A percentile compares a stretch with the other conserved stretches of the same genome.
These are phyloP conservation scores for Aristolochia fimbriata DNA, from an alignment of 164 flowering plant genomes.

Conservation along the genomic window DNA sequence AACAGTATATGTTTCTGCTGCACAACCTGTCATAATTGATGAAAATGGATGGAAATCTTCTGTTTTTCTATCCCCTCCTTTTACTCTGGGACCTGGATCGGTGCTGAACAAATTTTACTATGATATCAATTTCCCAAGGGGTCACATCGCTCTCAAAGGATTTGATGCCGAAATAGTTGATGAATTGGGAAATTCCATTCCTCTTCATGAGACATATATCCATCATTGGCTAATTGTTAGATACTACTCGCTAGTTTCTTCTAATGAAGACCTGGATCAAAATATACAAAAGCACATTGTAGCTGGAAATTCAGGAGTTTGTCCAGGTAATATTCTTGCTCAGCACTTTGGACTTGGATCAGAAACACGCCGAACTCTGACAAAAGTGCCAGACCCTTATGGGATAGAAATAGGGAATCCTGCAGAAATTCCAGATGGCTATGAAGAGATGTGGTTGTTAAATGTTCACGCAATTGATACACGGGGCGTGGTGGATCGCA, in stretches of 20 bases:
- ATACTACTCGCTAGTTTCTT: slow-evolving; percentile 47
- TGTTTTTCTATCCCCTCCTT: slow-evolving; percentile 47
- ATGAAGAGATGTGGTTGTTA: slow-evolving; percentile 68
- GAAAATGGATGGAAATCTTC: slow-evolving; percentile 28
- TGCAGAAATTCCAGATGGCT: slow-evolving; percentile 48
- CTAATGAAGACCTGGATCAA: not conserved
- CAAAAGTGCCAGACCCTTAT: slow-evolving; percentile 63
- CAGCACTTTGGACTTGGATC: slow-evolving; percentile 76
- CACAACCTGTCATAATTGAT: slow-evolving; percentile 12
- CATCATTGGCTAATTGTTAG: slow-evolving; percentile 74
- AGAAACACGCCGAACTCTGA: slow-evolving; percentile 61
- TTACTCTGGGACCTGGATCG: slow-evolving; percentile 52
- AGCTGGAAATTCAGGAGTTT: slow-evolving; percentile 46
- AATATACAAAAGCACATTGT: slow-evolving; percentile 16
- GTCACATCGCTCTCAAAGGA: slow-evolving; percentile 77
- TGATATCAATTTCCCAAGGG: slow-evolving; percentile 62
- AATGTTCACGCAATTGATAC: slow-evolving; percentile 93
- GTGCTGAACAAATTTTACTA: slow-evolving; percentile 41
- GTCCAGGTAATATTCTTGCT: slow-evolving; percentile 25
- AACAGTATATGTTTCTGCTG: slow-evolving; percentile 5
- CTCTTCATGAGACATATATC: slow-evolving; percentile 87
- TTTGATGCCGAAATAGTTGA: slow-evolving; percentile 81
- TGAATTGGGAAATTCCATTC: slow-evolving; percentile 61
- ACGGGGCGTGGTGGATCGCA: slow-evolving; percentile 58
- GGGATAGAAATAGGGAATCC: slow-evolving; percentile 75